Base-by-base conservation (phyloP, 345 rosid genomes). In the Rhizophora apiculata region DNA sequence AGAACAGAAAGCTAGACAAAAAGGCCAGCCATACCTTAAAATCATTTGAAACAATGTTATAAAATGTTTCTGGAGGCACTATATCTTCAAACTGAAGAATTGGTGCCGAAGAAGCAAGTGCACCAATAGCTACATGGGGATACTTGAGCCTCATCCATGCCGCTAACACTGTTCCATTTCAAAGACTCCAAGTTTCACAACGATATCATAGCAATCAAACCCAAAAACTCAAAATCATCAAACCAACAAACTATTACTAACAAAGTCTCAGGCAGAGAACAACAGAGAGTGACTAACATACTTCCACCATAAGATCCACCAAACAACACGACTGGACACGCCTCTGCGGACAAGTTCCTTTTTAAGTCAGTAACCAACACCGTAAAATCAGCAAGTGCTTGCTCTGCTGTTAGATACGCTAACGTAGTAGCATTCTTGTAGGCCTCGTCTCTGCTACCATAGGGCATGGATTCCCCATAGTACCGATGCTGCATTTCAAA, bases 221-320 rank as follows among this genome's bases (percentile, higher is more conserved):
- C 46, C 46, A 39, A 2, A 39, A 39, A 39, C 15, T 39, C 9
- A 43, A 43, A 43, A 43, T 11, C 22, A 18, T 29, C n/a, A 37
- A 13, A 48, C 32, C 26, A 56, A 37, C 24, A 43, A 64, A 55
- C 8, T 11, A 8, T 55, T 55, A 55, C 60, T 22, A 3, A n/a
- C 22, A 21, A 54, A 54, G 9, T 21, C 22, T 54, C 27, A 21
- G 3, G 26, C 27, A 54, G 11, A 21, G 20, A 54, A 24, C 27
- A 21, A 9, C 2, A 3, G 15, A 16, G 20, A 54, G 20, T 43
- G 37, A 37, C 2, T 49, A 15, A 20, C 91, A 78, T 87, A 93
- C 97, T 94, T 87, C 98, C 98, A 74, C 98, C 97, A 51, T 94
- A 91, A 22, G 98, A 94, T 70, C 98, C 98, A 1, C 98, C 98